A percentile compares a stretch with the other conserved stretches of the same genome.
Conservation (phyloP, 1,139 yeast species). For the Pichia sp. region DNA sequence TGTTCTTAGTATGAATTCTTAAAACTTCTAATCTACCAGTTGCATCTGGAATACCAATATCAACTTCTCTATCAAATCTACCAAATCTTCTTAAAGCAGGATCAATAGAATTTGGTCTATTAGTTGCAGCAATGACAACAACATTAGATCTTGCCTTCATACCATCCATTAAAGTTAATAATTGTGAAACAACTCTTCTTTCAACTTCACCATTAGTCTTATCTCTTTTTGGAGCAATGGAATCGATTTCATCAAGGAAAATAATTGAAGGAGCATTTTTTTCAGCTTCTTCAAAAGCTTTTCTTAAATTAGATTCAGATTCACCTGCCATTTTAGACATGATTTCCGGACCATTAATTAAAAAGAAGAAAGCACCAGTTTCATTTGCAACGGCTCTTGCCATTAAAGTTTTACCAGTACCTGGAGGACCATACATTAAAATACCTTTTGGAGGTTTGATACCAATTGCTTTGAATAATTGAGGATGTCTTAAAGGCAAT, state of each 20-base stretch:
- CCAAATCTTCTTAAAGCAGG: conserved; percentile 98
- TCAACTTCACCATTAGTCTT: conserved; percentile 99
- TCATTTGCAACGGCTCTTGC: conserved; percentile 99
- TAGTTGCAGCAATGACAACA: conserved; percentile 93
- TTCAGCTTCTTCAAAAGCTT: conserved; percentile 98
- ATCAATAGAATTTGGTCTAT: conserved; percentile 97
- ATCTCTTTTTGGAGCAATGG: conserved; percentile 99
- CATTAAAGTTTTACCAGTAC: conserved; percentile 98
- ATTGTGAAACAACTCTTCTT: conserved; percentile 96
- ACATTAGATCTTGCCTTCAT: conserved; percentile 98
- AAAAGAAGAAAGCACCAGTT: conserved; percentile 97
- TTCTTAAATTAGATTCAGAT: conserved; percentile 93
- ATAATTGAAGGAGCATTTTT: conserved; percentile 96
- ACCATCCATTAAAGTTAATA: conserved; percentile 97
- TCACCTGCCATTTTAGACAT: conserved; percentile 99
- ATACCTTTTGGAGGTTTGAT: conserved; percentile 97
- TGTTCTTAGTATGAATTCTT: conserved; percentile 90
- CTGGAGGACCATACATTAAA: conserved; percentile 97
- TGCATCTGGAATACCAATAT: conserved; percentile 98
- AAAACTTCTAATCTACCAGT: conserved; percentile 96
- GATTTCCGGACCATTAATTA: conserved; percentile 99
- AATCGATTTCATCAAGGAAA: conserved; percentile 96
- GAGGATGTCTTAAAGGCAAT: conserved; percentile 95
- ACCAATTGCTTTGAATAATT: conserved; percentile 92
- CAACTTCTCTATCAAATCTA: conserved; percentile 98